phyloP scores from a whole-genome alignment of 2,329 filamentous ascomycete genomes.

The Penicillium sp. region DNA sequence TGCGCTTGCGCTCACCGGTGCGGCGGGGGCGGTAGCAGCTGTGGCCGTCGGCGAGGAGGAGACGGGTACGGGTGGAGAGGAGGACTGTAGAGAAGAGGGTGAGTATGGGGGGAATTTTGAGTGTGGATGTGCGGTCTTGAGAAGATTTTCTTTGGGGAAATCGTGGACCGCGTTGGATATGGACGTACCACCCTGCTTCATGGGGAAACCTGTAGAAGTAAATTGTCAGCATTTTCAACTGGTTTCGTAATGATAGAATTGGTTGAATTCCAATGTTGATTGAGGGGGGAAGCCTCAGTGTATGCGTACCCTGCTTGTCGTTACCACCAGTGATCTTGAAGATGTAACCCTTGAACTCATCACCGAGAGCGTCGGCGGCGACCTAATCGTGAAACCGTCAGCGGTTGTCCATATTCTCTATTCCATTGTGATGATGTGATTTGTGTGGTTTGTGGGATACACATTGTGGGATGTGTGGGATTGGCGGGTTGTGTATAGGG shows the following conservation, averaged over 20 bases:
- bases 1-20: conserved; percentile 98
- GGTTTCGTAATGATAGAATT: not conserved
- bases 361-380: conserved; percentile 89
- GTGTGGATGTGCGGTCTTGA: conserved; percentile 1
- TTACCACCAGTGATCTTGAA: conserved; percentile 99
- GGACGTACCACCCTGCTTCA: conserved; percentile 91
- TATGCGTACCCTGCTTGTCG: conserved; percentile 85
- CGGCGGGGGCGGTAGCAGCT: conserved; percentile 98
- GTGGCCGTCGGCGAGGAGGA: conserved; percentile 95
- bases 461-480: not conserved
- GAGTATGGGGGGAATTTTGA: conserved; percentile 28
- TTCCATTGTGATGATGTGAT: conserved; percentile 2
- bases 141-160: conserved; percentile 12
- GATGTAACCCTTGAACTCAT: conserved; percentile 99
- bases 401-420: conserved; percentile 28
- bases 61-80: conserved; percentile 96
- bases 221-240: conserved; percentile 32
- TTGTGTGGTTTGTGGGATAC: not conserved
- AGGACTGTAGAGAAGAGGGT: conserved; percentile 57
- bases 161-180: conserved; percentile 29
- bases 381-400: conserved; percentile 62
- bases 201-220: conserved; percentile 77
- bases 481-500: not conserved
- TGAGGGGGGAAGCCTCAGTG: conserved; percentile 13
- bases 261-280: not conserved